Evolutionary conservation across 2,329 filamentous ascomycete genomes (phyloP), one percentile per base, ranked within the genome.

Genomic region (Aspergillus sp.): DNA sequence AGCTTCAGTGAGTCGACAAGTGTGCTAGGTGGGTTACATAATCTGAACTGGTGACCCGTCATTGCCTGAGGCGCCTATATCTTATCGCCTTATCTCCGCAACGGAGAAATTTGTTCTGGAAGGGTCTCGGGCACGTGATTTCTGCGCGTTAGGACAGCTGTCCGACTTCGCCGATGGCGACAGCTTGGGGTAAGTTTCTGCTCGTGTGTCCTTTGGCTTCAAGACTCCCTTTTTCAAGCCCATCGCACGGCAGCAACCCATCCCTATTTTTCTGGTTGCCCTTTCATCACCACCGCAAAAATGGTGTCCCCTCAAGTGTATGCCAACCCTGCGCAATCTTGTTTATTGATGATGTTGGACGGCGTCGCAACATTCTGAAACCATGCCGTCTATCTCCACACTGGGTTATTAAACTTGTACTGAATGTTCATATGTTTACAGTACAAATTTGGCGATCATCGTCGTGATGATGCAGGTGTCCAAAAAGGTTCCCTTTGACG

Each of bases 381-480:
- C 33, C n/a, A 33, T 40, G 24, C 19, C 27, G 9, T 46, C 7
- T 9, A 23, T 19, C 51, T 50, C 43, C 39, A 17, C 46, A 31
- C 27, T 52, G 12, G 14, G 7, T 24, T 19, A 31, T 12, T 33
- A 46, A 51, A 48, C 21, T 31, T 44, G 55, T 8, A 33, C 59
- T 67, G 58, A 71, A 41, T 17, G 23, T 23, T 6, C 14, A 24
- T 53, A 21, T 43, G 59, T 61, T 61, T 62, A 66, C 77, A 96
- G 92, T 71, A 91, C 90, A 77, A 96, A 96, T 84, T 84, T 96
- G 76, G 83, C 91, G 81, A 92, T 96, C 87, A 93, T 96, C 81
- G 86, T 96, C 68, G 90, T 90, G 74, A 96, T 97, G 89, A 97
- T 98, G 91, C 93, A 97, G 84, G 90, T 96, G 61, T 90, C 92